Evolutionary conservation across 2,329 filamentous ascomycete genomes (phyloP).

Genomic region (Biscogniauxia sp.): DNA sequence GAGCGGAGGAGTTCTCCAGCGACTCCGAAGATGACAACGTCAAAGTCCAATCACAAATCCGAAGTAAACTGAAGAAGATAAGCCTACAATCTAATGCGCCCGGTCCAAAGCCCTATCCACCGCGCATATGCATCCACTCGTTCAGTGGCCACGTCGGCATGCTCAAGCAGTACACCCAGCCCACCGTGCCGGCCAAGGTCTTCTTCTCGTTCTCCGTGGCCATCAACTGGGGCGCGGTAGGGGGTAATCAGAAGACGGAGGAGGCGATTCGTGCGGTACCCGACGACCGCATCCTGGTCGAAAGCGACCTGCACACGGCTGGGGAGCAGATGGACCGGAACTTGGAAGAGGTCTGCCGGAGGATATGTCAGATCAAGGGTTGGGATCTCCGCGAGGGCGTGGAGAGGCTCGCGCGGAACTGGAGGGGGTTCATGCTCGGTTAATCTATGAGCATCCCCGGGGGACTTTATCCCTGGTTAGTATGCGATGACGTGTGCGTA

Average conservation of each 20-base stretch:
- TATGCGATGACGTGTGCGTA: too few relatives aligned
- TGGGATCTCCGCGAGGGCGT: constrained; percentile 76
- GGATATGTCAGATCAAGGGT: constrained; percentile 72
- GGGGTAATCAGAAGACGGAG: constrained; percentile 47
- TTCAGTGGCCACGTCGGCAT: constrained; percentile 78
- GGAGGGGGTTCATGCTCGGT: constrained; percentile 73
- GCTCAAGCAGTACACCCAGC: constrained; percentile 74
- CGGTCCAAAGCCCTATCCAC: constrained; percentile 67
- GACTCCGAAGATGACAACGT: constrained; percentile 38
- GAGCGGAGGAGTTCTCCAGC: constrained; percentile 46
- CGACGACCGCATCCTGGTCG: constrained; percentile 74
- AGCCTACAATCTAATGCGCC: constrained; percentile 1
- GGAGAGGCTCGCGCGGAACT: constrained; percentile 67
- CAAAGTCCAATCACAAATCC: constrained; percentile 2
- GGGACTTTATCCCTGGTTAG: too few relatives aligned
- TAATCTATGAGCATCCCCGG: constrained; percentile 11
- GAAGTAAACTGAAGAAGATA: not conserved
- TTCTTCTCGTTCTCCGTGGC: constrained; percentile 86
- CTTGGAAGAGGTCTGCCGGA: constrained; percentile 72
- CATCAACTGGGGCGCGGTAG: constrained; percentile 68
- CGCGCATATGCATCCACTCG: constrained; percentile 88
- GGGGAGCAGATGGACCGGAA: constrained; percentile 76
- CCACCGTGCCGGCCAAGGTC: constrained; percentile 69
- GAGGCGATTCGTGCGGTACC: constrained; percentile 72
- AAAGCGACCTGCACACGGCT: constrained; percentile 86